Evolutionary conservation across 2,329 filamentous ascomycete species (phyloP).

Genomic region (Clarireedia hainanense): DNA sequence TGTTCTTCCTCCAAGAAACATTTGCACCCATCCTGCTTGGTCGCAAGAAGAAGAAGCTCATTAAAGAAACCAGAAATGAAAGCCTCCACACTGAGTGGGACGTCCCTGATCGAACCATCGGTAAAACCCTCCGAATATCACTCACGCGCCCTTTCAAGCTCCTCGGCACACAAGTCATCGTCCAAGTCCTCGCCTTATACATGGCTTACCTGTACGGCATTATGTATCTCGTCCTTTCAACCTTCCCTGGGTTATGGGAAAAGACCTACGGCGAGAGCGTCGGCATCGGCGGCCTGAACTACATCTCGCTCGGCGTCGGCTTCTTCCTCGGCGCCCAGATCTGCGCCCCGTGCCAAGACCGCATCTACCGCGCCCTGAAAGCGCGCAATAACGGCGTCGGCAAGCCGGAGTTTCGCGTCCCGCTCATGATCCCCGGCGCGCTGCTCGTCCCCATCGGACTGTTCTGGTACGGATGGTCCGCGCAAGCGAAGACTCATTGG

Average conservation of each 20-base stretch:
- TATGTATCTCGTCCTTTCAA: slow-evolving; percentile 49
- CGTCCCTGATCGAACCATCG: slow-evolving; percentile 28
- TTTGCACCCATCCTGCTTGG: slow-evolving; percentile 41
- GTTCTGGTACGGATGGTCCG: slow-evolving; percentile 51
- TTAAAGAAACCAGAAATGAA: slow-evolving; percentile 44
- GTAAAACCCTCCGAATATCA: slow-evolving; percentile 32
- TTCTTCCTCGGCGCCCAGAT: slow-evolving; percentile 31
- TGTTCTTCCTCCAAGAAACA: slow-evolving; percentile 40
- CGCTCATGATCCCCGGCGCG: slow-evolving; percentile 47
- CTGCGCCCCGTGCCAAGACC: slow-evolving; percentile 29
- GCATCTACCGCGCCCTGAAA: slow-evolving; percentile 23
- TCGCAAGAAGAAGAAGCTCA: slow-evolving; percentile 36
- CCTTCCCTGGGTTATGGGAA: slow-evolving; percentile 52
- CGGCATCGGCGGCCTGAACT: slow-evolving; percentile 50
- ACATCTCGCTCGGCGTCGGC: slow-evolving; percentile 42
- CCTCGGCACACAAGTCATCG: slow-evolving; percentile 42
- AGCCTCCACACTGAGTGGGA: slow-evolving; percentile 42
- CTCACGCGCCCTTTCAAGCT: slow-evolving; percentile 42
- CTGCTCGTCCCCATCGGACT: slow-evolving; percentile 49
- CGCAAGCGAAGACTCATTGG: slow-evolving; percentile 44
- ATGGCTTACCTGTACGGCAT: slow-evolving; percentile 45
- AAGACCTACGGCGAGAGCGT: slow-evolving; percentile 45
- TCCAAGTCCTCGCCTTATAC: slow-evolving; percentile 45
- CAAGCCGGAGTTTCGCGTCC: slow-evolving; percentile 55
- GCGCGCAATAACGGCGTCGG: slow-evolving; percentile 24